Evolutionary conservation across 2,329 filamentous ascomycete species (phyloP).

Genomic region (Scytalidium lignicola): DNA sequence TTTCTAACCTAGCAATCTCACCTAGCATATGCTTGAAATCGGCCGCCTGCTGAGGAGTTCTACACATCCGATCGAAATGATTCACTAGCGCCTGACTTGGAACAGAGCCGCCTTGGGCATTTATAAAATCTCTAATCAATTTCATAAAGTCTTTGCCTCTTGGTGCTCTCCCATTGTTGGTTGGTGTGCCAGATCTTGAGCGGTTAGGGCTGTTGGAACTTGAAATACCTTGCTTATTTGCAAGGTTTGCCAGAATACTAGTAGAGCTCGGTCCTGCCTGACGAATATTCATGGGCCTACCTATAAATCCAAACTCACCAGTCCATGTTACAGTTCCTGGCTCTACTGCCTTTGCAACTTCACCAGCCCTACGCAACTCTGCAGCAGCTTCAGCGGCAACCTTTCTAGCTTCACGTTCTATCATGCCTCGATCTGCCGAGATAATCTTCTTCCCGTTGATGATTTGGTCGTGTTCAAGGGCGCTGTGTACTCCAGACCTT

Average conservation of each 20-base stretch:
- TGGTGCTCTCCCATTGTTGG: constrained; percentile 32
- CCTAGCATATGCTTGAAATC: constrained; percentile 82
- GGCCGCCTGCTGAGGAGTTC: constrained; percentile 59
- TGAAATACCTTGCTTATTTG: constrained; percentile 44
- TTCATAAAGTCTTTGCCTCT: constrained; percentile 59
- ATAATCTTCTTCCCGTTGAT: constrained; percentile 69
- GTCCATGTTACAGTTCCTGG: constrained; percentile 93
- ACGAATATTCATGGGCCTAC: constrained; percentile 53
- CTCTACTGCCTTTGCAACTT: constrained; percentile 66
- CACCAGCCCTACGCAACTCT: constrained; percentile 67
- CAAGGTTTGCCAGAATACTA: constrained; percentile 51
- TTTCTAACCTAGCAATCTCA: constrained; percentile 64
- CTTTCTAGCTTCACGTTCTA: constrained; percentile 75
- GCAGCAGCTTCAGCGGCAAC: constrained; percentile 74
- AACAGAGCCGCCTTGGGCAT: constrained; percentile 69
- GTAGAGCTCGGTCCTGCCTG: constrained; percentile 48
- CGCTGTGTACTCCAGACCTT: constrained; percentile 79
- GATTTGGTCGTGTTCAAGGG: constrained; percentile 89
- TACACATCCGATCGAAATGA: constrained; percentile 80
- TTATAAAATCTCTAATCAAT: constrained; percentile 75
- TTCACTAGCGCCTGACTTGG: constrained; percentile 83
- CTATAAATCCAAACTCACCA: constrained; percentile 72
- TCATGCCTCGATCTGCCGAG: constrained; percentile 69
- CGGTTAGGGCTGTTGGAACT: constrained; percentile 34
- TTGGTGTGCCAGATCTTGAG: constrained; percentile 43